These are phyloP conservation scores for Syzygium aromaticum DNA, from an alignment of 345 rosid species.

Conservation along the genomic window DNA sequence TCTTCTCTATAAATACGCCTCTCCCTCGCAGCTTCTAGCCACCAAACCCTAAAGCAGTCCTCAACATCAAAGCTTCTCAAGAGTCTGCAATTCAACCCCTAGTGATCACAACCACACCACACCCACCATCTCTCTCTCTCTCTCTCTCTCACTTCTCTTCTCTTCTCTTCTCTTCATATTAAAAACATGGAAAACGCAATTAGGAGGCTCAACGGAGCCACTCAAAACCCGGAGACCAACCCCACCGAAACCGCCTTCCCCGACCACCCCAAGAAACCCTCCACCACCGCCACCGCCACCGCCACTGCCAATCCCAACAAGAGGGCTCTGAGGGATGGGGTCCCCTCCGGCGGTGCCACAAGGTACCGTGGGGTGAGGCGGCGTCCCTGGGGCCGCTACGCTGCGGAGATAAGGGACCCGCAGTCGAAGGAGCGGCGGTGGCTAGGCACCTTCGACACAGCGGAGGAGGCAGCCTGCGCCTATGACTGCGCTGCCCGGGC, in stretches of 20 bases:
- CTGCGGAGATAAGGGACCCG: slow-evolving; percentile 97
- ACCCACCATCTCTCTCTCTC: neutral
- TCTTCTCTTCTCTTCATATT: neutral
- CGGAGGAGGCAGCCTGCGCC: slow-evolving; percentile 96
- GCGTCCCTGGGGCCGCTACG: slow-evolving; percentile 98
- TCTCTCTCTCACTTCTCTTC: neutral
- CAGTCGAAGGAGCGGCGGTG: slow-evolving; percentile 81
- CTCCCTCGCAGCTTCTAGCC: neutral
- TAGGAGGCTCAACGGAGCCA: neutral
- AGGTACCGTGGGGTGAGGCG: slow-evolving; percentile 96
- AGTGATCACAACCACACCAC: neutral
- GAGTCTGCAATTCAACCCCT: neutral
- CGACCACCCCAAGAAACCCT: neutral
- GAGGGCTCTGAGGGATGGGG: neutral
- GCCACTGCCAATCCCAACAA: neutral
- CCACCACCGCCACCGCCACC: neutral
- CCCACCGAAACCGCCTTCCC: neutral
- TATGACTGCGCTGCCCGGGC: slow-evolving; percentile 89
- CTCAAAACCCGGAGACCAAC: neutral
- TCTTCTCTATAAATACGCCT: neutral
- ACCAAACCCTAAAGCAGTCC: neutral
- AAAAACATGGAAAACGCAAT: slow-evolving; percentile 2
- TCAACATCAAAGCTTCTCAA: neutral
- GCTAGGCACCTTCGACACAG: slow-evolving; percentile 99
- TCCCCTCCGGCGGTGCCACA: slow-evolving; percentile 16